Base-by-base conservation (phyloP, 306 rosid genomes). In the Ochetophila trinervis region DNA sequence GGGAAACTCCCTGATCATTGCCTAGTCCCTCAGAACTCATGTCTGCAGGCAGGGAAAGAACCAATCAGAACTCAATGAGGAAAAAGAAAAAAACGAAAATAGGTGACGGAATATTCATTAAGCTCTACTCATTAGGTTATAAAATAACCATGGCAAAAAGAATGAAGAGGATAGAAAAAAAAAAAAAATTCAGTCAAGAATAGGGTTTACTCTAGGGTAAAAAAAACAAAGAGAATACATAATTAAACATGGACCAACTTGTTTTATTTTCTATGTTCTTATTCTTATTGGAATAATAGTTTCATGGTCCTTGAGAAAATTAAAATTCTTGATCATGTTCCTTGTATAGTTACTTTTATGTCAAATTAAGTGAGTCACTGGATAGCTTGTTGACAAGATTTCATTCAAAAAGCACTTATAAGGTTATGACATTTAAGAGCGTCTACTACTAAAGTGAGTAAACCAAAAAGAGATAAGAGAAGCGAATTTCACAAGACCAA, bases 11-110 rank as follows among this genome's bases (percentile, higher is more conserved):
- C 62, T 64, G 82, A 42, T 77, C 69, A 55, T 76, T 79, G 51
- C 62, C 69, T 72, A 64, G 58, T 62, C 63, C 85, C 23, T 77
- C 85, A 34, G 65, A 36, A 63, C 60, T 63, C 24, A 57, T 67
- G 36, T 69, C 97, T 84, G 80, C 74, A 54, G 55, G 80, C 70
- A 58, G 34, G 40, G 22, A 66, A 60, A 72, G 53, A 47, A 45
- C 67, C 49, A 69, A 57, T 42, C 53, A 63, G 67, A 60, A 69
- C 40, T 64, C 65, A 45, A 37, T 12, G 0, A 1, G 16, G 27
- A 20, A 45, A 35, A 13, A 48, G 6, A 52, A 3, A 53, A 32
- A n/a, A 21, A 3, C 15, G 13, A 45, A 16, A 14, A 20, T 63
- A 42, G 30, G 22, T 49, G 16, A n/a, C 8, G 1, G 11, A 16